Base-by-base conservation (phyloP, 2,329 filamentous ascomycete genomes). In the Penicillium rolfsii region DNA sequence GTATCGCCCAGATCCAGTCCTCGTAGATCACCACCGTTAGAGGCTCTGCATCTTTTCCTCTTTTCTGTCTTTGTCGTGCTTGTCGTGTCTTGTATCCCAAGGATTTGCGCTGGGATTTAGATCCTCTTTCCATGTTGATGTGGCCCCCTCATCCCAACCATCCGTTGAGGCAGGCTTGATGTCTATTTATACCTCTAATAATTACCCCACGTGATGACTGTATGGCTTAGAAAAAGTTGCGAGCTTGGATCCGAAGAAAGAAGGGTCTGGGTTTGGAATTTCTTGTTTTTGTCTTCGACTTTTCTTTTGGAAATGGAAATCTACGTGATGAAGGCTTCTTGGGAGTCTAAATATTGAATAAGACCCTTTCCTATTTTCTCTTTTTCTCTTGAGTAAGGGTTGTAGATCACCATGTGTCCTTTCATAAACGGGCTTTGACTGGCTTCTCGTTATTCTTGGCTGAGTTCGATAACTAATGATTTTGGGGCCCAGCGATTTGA, bases 1-100 rank as follows among this genome's bases (percentile, higher is more conserved):
- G 75, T 60, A 63, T 75, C 63, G 61, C 71, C 58, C 63, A 71
- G 61, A 58, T 69, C 55, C 64, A 72, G 65, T 55, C 53, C 40
- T 69, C 68, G 33, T 76, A 71, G 59, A 67, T 6, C 14, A 67
- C 12, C 24, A 41, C 7, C 16, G 14, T 54, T 64, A 68, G 26
- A 30, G 46, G 60, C 48, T 57, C 63, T 58, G 57, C 64, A 66
- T 67, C 46, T 61, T 50, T 53, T 57, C 11, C 9, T 60, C 53
- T 52, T 19, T 28, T 38, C 12, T 52, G 55, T 35, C 48, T 58
- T 9, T 54, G 49, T 62, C 14, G 50, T 48, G 35, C 36, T 19
- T 57, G 43, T 45, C 55, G 52, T 46, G 50, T 26, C 24, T 55
- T 30, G 48, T 57, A 5, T 22, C 2, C 38, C 45, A 40, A 52